Evolutionary conservation across 208 protist genomes (phyloP).

Genomic region (Histomonas meleagridis): DNA sequence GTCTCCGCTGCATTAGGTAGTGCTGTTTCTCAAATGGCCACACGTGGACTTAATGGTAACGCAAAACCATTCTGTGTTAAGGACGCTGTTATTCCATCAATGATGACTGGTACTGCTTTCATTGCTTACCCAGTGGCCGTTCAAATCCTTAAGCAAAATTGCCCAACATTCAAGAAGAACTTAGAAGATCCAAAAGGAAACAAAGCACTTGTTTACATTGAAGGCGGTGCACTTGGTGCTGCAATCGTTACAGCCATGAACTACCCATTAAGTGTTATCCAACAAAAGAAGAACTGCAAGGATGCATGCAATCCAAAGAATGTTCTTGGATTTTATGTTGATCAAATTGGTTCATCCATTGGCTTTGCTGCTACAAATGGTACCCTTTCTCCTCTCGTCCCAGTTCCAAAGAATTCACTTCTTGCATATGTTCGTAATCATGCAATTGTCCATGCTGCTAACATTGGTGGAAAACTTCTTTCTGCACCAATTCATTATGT

Average conservation of each 20-base stretch:
- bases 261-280: not conserved
- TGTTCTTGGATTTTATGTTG: not conserved
- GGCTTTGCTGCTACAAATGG: not conserved
- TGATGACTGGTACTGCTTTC: not conserved
- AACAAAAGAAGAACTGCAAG: not conserved
- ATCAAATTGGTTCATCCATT: not conserved
- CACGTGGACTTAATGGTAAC: not conserved
- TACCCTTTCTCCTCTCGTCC: not conserved
- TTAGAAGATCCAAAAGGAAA: not conserved
- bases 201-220: not conserved
- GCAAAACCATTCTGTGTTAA: not conserved
- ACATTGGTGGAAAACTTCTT: not conserved
- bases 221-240: not conserved
- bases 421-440: not conserved
- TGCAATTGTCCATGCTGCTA: not conserved
- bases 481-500: not conserved
- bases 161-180: not conserved
- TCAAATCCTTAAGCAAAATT: not conserved
- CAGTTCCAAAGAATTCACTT: conserved; percentile 11
- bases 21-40: not conserved
- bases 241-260: not conserved
- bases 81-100: not conserved
- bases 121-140: not conserved
- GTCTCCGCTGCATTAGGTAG: not conserved
- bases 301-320: not conserved